A percentile compares a stretch with the other conserved stretches of the same genome.
Conservation (phyloP, 306 rosid species). For the Casuarina cunninghamiana region DNA sequence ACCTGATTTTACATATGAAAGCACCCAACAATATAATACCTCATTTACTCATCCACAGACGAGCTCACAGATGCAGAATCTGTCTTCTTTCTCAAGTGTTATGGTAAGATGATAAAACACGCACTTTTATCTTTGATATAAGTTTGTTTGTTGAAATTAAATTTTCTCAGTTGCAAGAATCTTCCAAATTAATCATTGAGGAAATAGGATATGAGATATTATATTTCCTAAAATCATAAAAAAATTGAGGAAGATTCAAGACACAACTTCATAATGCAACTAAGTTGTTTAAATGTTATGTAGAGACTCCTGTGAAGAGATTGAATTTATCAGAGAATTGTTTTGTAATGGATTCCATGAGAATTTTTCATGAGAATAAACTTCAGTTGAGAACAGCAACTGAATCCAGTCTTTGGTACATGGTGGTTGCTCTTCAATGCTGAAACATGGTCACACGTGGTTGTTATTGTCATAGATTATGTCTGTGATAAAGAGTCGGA, state of each 20-base stretch:
- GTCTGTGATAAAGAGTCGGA: background rate
- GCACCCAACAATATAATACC: slow-evolving; percentile 57
- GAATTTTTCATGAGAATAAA: background rate
- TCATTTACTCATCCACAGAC: slow-evolving; percentile 70
- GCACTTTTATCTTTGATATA: slow-evolving; percentile 8
- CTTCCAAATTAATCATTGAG: background rate
- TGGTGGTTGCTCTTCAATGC: background rate
- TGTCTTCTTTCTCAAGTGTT: slow-evolving; percentile 70
- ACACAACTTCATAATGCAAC: background rate
- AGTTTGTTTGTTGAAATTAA: no score
- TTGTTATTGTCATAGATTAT: background rate
- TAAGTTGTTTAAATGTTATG: background rate
- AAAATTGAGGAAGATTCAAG: background rate
- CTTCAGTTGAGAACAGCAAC: background rate
- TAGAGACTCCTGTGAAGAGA: background rate
- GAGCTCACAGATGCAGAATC: slow-evolving; percentile 80
- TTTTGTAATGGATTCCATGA: background rate
- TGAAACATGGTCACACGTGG: background rate
- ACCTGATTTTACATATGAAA: slow-evolving; percentile 72
- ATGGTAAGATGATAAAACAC: slow-evolving; percentile 56
- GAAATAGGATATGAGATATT: background rate
- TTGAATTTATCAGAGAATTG: background rate
- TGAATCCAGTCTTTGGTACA: background rate
- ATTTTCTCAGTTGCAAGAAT: no score
- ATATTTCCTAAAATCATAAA: background rate